phyloP scores from a whole-genome alignment of 495 filamentous ascomycete species.

The Elasticomyces elasticus region DNA sequence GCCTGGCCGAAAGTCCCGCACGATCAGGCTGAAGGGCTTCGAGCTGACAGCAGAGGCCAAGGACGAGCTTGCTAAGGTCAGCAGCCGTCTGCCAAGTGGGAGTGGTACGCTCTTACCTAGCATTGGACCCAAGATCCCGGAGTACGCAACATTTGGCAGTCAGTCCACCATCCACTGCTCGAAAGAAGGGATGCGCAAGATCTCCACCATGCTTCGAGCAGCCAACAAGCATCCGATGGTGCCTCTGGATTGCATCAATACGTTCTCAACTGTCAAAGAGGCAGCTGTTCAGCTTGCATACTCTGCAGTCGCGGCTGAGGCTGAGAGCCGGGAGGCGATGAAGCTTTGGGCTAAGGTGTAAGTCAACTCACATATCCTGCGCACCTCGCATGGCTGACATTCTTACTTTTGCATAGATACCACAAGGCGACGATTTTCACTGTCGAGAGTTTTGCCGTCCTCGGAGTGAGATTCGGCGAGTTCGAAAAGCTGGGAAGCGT shows the following conservation, averaged over 20 bases:
- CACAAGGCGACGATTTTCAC: background rate
- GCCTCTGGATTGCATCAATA: background rate
- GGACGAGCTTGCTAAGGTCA: background rate
- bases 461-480: background rate
- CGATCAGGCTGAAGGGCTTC: background rate
- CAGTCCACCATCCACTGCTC: background rate
- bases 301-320: background rate
- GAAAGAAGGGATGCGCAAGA: background rate
- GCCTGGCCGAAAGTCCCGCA: background rate
- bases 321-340: background rate
- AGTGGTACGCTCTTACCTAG: background rate
- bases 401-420: background rate
- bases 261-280: background rate
- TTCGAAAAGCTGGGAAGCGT: background rate
- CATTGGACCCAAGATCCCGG: background rate
- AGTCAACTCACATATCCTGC: too few species aligned
- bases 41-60: background rate
- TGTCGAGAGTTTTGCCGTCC: background rate
- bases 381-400: too few species aligned
- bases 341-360: constrained; percentile 2
- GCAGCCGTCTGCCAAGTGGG: constrained; percentile 4
- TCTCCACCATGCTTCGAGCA: background rate
- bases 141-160: background rate
- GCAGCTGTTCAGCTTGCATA: constrained; percentile 5
- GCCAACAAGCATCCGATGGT: background rate